Percentiles rank a stretch among this genome's conserved stretches.
Conservation (phyloP, 2,329 filamentous ascomycete genomes). For the Coniella lustricola region DNA sequence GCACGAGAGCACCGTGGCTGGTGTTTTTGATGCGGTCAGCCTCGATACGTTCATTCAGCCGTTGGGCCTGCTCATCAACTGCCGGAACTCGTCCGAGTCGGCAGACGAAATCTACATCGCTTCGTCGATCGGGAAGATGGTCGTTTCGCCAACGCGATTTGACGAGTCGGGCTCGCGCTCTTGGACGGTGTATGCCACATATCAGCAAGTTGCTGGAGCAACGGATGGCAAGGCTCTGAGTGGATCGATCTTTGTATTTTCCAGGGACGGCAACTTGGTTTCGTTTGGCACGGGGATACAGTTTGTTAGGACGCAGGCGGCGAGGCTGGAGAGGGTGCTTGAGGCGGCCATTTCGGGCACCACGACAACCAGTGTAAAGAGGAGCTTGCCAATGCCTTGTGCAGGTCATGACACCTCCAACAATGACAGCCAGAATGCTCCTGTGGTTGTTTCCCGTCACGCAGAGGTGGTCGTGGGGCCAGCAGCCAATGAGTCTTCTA, state of each 20-base stretch:
- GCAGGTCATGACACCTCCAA: too few species aligned
- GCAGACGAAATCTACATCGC: neutral
- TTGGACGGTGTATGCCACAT: neutral
- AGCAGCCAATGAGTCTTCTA: too few species aligned
- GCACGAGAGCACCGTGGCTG: neutral
- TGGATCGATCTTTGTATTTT: neutral
- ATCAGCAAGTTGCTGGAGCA: too few species aligned
- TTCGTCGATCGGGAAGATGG: neutral
- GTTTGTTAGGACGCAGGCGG: neutral
- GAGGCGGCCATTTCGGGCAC: neutral
- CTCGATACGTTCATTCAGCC: neutral
- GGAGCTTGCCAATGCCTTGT: too few species aligned
- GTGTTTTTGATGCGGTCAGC: neutral
- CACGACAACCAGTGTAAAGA: neutral
- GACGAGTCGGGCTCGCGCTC: neutral
- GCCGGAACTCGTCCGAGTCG: neutral
- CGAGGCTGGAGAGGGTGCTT: neutral
- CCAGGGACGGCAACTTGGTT: neutral
- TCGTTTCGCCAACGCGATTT: neutral
- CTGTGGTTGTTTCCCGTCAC: too few species aligned
- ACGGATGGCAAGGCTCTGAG: neutral
- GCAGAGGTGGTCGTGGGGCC: neutral
- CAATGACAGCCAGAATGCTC: too few species aligned
- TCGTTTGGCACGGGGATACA: neutral
- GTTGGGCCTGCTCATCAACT: neutral